A percentile compares a stretch with the other conserved stretches of the same genome.
phyloP scores from a whole-genome alignment of 352 stramenopile genomes.

The Phytophthora palmivora region DNA sequence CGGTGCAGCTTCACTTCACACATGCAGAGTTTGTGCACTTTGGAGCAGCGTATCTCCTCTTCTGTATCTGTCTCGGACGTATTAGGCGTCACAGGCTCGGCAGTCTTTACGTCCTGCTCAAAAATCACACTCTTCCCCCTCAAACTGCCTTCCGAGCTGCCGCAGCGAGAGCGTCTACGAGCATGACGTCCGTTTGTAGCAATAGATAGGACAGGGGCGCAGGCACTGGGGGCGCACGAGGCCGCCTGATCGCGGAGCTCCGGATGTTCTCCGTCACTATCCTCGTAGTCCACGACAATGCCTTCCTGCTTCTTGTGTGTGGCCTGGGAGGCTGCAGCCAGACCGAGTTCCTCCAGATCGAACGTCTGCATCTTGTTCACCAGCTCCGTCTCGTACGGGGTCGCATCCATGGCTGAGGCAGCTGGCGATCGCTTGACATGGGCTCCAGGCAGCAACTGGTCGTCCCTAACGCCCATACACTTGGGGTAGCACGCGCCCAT shows the following conservation, averaged over 20 bases:
- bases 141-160: constrained; percentile 27
- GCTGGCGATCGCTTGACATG: constrained; percentile 4
- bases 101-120: constrained; percentile 21
- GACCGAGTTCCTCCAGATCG: constrained; percentile 62
- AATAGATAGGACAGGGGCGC: constrained; percentile 39
- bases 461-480: constrained; percentile 40
- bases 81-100: constrained; percentile 13
- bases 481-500: constrained; percentile 61
- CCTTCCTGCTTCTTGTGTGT: constrained; percentile 21
- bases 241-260: constrained; percentile 13
- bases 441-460: constrained; percentile 10
- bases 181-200: constrained; percentile 9
- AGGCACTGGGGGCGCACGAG: constrained; percentile 57
- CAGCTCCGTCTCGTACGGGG: constrained; percentile 15
- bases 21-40: constrained; percentile 73
- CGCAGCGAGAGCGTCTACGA: constrained; percentile 41
- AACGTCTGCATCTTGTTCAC: constrained; percentile 34
- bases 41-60: constrained; percentile 56
- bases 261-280: constrained; percentile 27
- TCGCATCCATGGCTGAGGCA: not conserved
- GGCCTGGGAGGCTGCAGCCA: constrained; percentile 7
- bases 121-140: constrained; percentile 47
- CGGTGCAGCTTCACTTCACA: constrained; percentile 89
- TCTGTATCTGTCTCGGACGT: constrained; percentile 31
- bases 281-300: constrained; percentile 74